Base-by-base conservation (phyloP, 176 grass and related monocot genomes). In the Alloteropsis semialata region DNA sequence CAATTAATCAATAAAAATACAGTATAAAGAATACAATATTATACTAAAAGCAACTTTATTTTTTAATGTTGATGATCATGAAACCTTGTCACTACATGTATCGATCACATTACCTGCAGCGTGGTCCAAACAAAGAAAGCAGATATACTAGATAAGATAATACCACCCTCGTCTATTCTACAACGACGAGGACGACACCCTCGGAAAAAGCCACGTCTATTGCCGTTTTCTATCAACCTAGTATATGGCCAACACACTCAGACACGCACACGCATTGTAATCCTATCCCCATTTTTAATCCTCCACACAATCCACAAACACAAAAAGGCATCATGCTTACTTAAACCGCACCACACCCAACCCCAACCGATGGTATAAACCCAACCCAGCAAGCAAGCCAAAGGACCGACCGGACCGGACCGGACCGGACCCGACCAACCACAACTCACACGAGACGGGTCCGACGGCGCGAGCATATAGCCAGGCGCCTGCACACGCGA, bases 291-390 rank as follows among this genome's bases (percentile, higher is more conserved):
- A 19, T 62, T 42, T 41, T 2, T 22, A 30, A 78, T 28, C 41
- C 28, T 46, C 17, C 30, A 38, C 77, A 39, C 32, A 41, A 54
- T 36, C 59, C 36, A 44, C 6, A 54, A 39, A 63, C n/a, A 57
- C 54, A 57, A 41, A 53, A 25, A 55, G 28, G 4, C 69, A 79
- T 67, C 33, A 84, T 59, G 81, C 75, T 67, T 59, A 50, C 87
- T 80, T 84, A 74, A 74, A 83, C 81, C 75, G 22, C 81, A 80
- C 68, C 75, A 8, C 82, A 80, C 69, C 69, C 67, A 60, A 75
- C 33, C 30, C 33, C 57, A 13, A 18, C 3, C 8, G 39, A 42
- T 55, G 10, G n/a, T 49, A 73, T 73, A 73, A 51, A 74, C 19
- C 49, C 46, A n/a, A n/a, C 10, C 50, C 4, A 55, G 32, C 46